Base-by-base conservation (phyloP, 176 grass and related monocot genomes). In the Eragrostis nindensis region DNA sequence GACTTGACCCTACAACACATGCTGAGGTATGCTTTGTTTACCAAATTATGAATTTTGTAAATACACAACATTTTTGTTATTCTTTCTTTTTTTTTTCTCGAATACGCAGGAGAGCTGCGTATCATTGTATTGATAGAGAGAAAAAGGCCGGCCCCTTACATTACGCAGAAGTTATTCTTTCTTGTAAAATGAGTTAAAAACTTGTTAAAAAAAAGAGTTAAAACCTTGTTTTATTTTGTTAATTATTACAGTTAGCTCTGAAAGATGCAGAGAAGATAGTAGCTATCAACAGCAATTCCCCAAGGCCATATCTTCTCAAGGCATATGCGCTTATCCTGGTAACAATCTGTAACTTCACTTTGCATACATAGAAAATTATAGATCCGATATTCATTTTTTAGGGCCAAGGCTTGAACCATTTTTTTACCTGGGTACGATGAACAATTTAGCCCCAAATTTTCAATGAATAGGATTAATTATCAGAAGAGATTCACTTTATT, bases 1-100 rank as follows among this genome's bases (percentile, higher is more conserved):
- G 96, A 11, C 90, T 99, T 81, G 96, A 99, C 88, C 96, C 96
- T 64, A 99, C 90, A 88, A 95, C 84, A 36, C 88, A 99, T 95
- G 96, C 93, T 38, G 96, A 99, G 86, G 96, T 95, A 75, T 84
- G 74, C 42, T n/a, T 77, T 42, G 19, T 70, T 66, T 11, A 21
- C 29, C 22, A 64, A 78, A 25, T 44, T 41, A 62, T 75, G 66
- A 53, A 40, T 76, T 74, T 65, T 70, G 59, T 86, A 65, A 83
- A 80, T 32, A 47, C 16, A 17, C 55, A 71, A 72, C 22, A 4
- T 61, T 62, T 62, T 60, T n/a, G n/a, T n/a, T n/a, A n/a, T n/a
- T n/a, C n/a, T n/a, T n/a, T n/a, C n/a, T n/a, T n/a, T n/a, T n/a
- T n/a, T n/a, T n/a, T n/a, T n/a, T n/a, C n/a, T n/a, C n/a, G n/a